Conservation (phyloP, 306 rosid species). For the Acacia crassicarpa region DNA sequence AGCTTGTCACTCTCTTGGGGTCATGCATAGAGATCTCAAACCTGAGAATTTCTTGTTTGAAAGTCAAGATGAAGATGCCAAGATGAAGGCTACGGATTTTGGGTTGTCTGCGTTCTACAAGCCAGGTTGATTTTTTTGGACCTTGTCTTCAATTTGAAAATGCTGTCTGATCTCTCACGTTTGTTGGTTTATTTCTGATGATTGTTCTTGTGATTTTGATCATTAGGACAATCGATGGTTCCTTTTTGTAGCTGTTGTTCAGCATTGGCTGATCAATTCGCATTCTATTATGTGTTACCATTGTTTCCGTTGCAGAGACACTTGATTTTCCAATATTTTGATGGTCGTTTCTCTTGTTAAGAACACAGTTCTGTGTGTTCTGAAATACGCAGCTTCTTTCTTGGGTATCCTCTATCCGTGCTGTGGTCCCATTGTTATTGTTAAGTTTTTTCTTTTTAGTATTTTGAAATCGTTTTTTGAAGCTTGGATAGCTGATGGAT, state of each 20-base stretch:
- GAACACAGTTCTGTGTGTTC: background rate
- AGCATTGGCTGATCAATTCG: background rate
- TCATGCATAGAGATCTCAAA: slow-evolving; percentile 63
- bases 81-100: slow-evolving; percentile 53
- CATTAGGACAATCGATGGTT: slow-evolving; percentile 1
- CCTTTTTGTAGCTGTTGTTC: background rate
- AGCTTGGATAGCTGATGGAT: background rate
- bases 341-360: background rate
- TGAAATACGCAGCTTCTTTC: background rate
- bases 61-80: slow-evolving; percentile 37
- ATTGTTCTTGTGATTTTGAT: slow-evolving; percentile 2
- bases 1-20: slow-evolving; percentile 90
- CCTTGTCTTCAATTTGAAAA: background rate
- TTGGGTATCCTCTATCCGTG: background rate
- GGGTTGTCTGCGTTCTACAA: slow-evolving; percentile 50
- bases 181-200: slow-evolving; percentile 24
- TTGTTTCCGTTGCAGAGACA: background rate
- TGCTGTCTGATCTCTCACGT: background rate
- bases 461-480: background rate
- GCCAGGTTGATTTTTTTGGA: slow-evolving; percentile 34
- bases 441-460: background rate
- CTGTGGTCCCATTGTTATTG: background rate
- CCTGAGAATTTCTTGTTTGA: slow-evolving; percentile 57
- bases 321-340: slow-evolving; percentile 3
- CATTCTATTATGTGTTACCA: background rate